Percentiles rank a stretch among this genome's conserved stretches.
phyloP scores from a whole-genome alignment of 495 filamentous ascomycete genomes.

The Penicillium fimorum region DNA sequence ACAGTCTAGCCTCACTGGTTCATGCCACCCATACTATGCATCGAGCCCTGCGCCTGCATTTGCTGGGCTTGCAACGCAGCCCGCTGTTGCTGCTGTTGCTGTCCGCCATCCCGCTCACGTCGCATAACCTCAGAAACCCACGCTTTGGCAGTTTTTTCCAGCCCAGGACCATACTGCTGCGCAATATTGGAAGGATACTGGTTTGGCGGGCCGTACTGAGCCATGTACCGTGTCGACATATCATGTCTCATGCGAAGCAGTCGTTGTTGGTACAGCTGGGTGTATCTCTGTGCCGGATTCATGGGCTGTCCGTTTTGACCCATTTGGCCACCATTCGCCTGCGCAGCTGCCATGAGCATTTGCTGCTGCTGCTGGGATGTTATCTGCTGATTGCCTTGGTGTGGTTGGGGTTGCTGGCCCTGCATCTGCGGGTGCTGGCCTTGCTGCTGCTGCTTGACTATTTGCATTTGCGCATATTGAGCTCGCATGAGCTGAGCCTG shows the following conservation, averaged over 20 bases:
- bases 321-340: conserved; percentile 42
- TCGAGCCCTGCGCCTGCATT: conserved; percentile 49
- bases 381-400: conserved; percentile 36
- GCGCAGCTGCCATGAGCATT: conserved; percentile 42
- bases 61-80: conserved; percentile 31
- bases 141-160: conserved; percentile 40
- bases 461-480: conserved; percentile 43
- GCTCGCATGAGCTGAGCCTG: conserved; percentile 45
- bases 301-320: conserved; percentile 33
- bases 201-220: conserved; percentile 42
- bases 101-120: conserved; percentile 38
- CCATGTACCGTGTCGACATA: conserved; percentile 38
- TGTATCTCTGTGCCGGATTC: conserved; percentile 37
- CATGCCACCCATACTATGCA: conserved; percentile 45
- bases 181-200: conserved; percentile 45
- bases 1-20: conserved; percentile 26
- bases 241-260: conserved; percentile 39
- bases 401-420: conserved; percentile 36
- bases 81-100: conserved; percentile 38
- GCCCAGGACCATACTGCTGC: conserved; percentile 38
- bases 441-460: conserved; percentile 40
- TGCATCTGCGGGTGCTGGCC: conserved; percentile 34
- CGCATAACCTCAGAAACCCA: conserved; percentile 50
- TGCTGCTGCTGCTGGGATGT: conserved; percentile 43
- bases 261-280: conserved; percentile 40